These are phyloP conservation scores for Pyrenula aspistea DNA, from an alignment of 495 filamentous ascomycete genomes.

Conservation along the genomic window DNA sequence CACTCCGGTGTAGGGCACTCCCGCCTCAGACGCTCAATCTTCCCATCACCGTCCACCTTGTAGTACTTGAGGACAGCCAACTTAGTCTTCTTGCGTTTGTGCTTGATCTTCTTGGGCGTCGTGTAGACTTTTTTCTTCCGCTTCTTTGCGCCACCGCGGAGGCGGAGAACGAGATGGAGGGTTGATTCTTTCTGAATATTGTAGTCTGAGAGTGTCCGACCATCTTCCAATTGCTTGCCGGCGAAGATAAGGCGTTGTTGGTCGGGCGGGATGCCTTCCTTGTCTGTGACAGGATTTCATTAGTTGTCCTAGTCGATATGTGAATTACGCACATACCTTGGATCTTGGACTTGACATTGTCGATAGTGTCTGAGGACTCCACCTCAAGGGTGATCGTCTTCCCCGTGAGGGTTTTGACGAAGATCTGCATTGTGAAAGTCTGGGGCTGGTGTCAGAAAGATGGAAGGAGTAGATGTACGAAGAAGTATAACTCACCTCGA, in stretches of 20 bases:
- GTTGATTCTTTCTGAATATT: constrained; percentile 99
- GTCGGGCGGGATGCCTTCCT: constrained; percentile 99
- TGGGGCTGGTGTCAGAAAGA: constrained; percentile 6
- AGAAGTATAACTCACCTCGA: neutral
- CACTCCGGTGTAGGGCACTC: constrained; percentile 95
- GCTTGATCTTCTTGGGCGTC: constrained; percentile 99
- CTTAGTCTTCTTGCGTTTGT: constrained; percentile 99
- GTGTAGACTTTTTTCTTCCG: constrained; percentile 99
- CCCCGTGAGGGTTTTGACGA: constrained; percentile 99
- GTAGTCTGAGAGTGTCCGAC: constrained; percentile 98
- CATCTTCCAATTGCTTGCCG: constrained; percentile 99
- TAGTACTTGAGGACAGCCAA: constrained; percentile 99
- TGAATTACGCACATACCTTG: constrained; percentile 38
- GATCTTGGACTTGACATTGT: constrained; percentile 98
- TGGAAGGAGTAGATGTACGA: neutral
- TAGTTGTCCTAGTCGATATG: neutral
- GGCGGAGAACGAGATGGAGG: constrained; percentile 94
- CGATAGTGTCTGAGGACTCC: constrained; percentile 98
- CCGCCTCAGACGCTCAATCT: constrained; percentile 97
- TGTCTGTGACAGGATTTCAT: constrained; percentile 45
- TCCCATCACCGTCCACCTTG: constrained; percentile 98
- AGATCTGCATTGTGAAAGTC: constrained; percentile 88
- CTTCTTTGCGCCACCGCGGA: constrained; percentile 97
- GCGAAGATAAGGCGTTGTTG: constrained; percentile 99
- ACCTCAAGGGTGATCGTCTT: constrained; percentile 99